phyloP scores from a whole-genome alignment of 1,139 yeast species.

The Taiozyma onychis region DNA sequence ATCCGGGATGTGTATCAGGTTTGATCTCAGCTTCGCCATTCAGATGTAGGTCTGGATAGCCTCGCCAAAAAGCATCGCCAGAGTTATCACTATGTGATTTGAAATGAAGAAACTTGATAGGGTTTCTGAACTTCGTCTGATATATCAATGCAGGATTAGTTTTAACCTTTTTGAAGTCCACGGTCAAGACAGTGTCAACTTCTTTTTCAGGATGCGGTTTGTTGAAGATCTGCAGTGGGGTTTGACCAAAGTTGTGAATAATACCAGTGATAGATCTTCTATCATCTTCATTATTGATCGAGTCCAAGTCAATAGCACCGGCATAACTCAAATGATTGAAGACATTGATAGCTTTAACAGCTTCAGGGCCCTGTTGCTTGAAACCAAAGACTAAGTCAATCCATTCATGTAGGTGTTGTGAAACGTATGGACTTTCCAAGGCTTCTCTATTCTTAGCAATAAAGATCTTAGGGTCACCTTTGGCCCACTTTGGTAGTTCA shows the following conservation, averaged over 20 bases:
- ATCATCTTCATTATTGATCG: constrained; percentile 65
- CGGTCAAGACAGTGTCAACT: constrained; percentile 10
- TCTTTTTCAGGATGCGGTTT: constrained; percentile 56
- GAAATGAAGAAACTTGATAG: constrained; percentile 22
- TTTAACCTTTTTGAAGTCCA: constrained; percentile 11
- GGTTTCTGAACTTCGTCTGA: constrained; percentile 21
- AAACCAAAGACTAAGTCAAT: constrained; percentile 76
- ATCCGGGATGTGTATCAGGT: constrained; percentile 14
- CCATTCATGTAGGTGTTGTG: constrained; percentile 72
- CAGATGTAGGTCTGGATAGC: constrained; percentile 33
- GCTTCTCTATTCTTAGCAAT: constrained; percentile 75
- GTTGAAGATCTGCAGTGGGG: constrained; percentile 66
- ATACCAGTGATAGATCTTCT: constrained; percentile 73
- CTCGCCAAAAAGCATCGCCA: constrained; percentile 26
- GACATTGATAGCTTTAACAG: constrained; percentile 61
- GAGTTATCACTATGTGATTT: constrained; percentile 21
- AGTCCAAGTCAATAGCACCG: constrained; percentile 75
- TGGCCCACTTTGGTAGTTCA: constrained; percentile 75
- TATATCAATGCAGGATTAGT: constrained; percentile 19
- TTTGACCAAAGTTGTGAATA: constrained; percentile 87
- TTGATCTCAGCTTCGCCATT: constrained; percentile 24
- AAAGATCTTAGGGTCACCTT: constrained; percentile 65
- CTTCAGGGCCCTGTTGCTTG: constrained; percentile 68
- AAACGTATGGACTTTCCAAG: constrained; percentile 73
- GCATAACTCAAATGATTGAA: constrained; percentile 78